Percentiles rank a stretch among this genome's conserved stretches.
phyloP scores from a whole-genome alignment of 129 eudicot species.

The Chrysanthemum lavandulifolium region DNA sequence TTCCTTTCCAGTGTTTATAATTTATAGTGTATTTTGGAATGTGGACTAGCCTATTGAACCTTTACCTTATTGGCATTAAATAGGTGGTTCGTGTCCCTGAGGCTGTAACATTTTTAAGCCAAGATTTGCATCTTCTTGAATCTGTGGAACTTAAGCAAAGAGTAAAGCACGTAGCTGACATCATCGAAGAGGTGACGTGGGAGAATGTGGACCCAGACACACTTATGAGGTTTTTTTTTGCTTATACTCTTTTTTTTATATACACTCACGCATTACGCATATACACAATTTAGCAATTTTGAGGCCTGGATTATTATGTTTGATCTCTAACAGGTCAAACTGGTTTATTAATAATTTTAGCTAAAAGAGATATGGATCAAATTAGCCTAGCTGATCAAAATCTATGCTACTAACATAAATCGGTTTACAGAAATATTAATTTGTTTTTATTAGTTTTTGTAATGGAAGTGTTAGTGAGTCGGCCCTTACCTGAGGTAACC shows the following conservation, averaged over 20 bases:
- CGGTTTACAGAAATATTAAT: too few species aligned
- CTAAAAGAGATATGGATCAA: too few species aligned
- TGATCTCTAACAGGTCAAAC: background rate
- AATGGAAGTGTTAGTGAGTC: too few species aligned
- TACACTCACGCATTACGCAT: background rate
- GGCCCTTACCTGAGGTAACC: too few species aligned
- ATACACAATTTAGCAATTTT: background rate
- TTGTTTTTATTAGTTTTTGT: too few species aligned
- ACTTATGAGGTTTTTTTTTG: constrained; percentile 62
- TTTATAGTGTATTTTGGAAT: background rate
- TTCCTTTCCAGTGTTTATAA: background rate
- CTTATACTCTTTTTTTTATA: background rate
- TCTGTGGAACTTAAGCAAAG: constrained; percentile 87
- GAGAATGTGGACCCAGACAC: constrained; percentile 78
- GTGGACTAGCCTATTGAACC: constrained; percentile 8
- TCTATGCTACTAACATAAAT: too few species aligned
- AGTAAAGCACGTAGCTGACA: constrained; percentile 71
- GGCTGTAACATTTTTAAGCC: constrained; percentile 65
- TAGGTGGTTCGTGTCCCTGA: constrained; percentile 61
- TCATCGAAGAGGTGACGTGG: constrained; percentile 78
- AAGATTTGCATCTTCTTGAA: constrained; percentile 88
- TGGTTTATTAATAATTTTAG: background rate
- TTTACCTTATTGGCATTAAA: constrained; percentile 21
- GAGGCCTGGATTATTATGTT: background rate
- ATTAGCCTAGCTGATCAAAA: too few species aligned